Conservation (phyloP, 139 green algal genomes). For the Ulvella scutata region DNA sequence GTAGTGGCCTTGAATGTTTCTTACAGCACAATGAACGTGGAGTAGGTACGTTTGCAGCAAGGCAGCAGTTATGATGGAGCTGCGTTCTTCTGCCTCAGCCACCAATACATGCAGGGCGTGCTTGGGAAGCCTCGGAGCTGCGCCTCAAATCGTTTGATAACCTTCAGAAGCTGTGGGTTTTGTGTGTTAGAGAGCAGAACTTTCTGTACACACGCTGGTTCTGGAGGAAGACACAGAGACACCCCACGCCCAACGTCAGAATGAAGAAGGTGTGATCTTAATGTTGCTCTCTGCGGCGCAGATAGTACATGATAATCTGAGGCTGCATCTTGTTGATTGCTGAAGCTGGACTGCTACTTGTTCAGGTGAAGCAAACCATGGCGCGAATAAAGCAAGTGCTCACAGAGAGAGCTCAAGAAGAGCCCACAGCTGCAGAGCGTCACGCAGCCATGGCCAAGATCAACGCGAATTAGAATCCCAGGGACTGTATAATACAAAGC, state of each 20-base stretch:
- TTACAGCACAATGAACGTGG: too few relatives aligned
- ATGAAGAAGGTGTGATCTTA: background rate
- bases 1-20: too few relatives aligned
- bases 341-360: background rate
- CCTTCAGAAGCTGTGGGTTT: background rate
- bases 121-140: background rate
- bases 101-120: background rate
- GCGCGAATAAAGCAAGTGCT: background rate
- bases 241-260: background rate
- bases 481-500: too few relatives aligned
- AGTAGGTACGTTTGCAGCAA: too few relatives aligned
- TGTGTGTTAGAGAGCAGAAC: background rate
- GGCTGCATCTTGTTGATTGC: background rate
- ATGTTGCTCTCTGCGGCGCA: background rate
- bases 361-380: background rate
- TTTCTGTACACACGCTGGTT: background rate
- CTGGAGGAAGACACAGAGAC: background rate
- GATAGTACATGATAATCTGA: background rate
- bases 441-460: background rate
- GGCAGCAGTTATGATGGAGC: too few relatives aligned
- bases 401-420: background rate
- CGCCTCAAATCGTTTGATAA: background rate
- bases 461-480: background rate
- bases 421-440: background rate
- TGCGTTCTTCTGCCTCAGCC: too few relatives aligned